Evolutionary conservation across 2,329 filamentous ascomycete species (phyloP).

Genomic region (Alternaria sp.): DNA sequence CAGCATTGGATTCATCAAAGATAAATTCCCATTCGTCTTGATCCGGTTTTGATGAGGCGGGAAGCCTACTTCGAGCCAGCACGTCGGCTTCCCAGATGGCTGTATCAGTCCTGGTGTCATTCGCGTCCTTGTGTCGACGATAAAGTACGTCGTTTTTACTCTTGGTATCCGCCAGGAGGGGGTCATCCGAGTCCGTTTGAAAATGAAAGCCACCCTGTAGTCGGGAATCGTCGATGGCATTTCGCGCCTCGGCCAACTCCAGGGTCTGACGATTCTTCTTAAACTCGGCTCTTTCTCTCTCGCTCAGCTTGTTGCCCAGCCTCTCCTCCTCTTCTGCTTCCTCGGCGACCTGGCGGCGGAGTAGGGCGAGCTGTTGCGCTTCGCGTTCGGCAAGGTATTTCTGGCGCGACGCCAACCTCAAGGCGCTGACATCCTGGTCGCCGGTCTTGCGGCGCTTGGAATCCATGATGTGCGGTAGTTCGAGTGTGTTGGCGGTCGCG

Average conservation of each 20-base stretch:
- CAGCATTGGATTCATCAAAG: no score
- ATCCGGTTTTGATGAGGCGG: no score
- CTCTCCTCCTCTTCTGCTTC: constrained; percentile 79
- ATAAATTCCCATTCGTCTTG: no score
- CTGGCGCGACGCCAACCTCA: constrained; percentile 84
- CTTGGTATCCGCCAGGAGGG: no score
- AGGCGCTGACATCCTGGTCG: constrained; percentile 65
- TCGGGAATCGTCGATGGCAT: constrained; percentile 82
- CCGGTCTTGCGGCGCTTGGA: constrained; percentile 37
- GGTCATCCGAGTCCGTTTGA: no score
- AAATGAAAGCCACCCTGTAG: no score
- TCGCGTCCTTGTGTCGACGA: no score
- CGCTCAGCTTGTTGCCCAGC: constrained; percentile 72
- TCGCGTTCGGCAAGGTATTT: constrained; percentile 95
- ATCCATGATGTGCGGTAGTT: constrained; percentile 24
- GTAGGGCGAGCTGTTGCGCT: constrained; percentile 79
- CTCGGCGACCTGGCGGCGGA: constrained; percentile 88
- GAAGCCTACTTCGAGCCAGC: no score
- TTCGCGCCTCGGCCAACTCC: constrained; percentile 79
- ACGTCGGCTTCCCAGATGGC: no score
- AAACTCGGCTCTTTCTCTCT: constrained; percentile 82
- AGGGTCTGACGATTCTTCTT: constrained; percentile 81
- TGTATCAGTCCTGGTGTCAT: no score
- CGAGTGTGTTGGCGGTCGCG: not conserved
- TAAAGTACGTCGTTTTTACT: no score